Conservation (phyloP, 495 filamentous ascomycete species). For the Lepidopterella palustris region DNA sequence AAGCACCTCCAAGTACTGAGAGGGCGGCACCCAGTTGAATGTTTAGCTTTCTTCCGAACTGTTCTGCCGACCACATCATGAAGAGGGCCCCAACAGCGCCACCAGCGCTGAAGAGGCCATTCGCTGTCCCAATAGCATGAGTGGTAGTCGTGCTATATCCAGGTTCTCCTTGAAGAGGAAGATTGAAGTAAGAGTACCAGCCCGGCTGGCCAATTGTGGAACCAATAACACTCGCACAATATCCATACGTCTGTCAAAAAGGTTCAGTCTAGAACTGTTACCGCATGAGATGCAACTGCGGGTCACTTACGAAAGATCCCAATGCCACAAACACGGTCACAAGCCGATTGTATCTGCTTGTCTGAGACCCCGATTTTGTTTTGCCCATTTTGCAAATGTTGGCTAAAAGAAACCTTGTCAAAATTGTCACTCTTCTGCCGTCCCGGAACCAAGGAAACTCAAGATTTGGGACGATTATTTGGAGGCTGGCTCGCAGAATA, state of each 20-base stretch:
- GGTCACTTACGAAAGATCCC: slow-evolving; percentile 3
- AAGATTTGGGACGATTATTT: background rate
- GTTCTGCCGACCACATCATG: slow-evolving; percentile 15
- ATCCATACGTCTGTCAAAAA: slow-evolving; percentile 6
- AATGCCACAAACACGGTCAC: slow-evolving; percentile 9
- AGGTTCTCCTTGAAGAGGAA: background rate
- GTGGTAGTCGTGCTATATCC: slow-evolving; percentile 7
- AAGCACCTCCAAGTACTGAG: slow-evolving; percentile 2
- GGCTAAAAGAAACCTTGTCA: background rate
- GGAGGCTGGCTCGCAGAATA: background rate
- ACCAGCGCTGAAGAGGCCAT: slow-evolving; percentile 20
- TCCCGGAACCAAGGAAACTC: background rate
- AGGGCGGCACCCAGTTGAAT: slow-evolving; percentile 1
- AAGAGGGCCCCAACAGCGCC: slow-evolving; percentile 17
- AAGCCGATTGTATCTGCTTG: slow-evolving; percentile 10
- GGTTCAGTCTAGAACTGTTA: background rate
- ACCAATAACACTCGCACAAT: slow-evolving; percentile 6
- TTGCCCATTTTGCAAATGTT: background rate
- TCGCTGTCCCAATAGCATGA: slow-evolving; percentile 16
- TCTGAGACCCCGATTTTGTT: slow-evolving; percentile 7
- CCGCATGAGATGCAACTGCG: background rate
- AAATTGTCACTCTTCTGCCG: background rate
- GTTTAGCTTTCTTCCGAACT: slow-evolving; percentile 4
- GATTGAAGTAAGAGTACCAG: slow-evolving; percentile 6
- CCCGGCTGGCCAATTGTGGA: slow-evolving; percentile 12